A percentile compares a stretch with the other conserved stretches of the same genome.
These are phyloP conservation scores for Cutaneotrichosporon arboriforme DNA, from an alignment of 1,284 basidiomycete genomes.

Conservation along the genomic window DNA sequence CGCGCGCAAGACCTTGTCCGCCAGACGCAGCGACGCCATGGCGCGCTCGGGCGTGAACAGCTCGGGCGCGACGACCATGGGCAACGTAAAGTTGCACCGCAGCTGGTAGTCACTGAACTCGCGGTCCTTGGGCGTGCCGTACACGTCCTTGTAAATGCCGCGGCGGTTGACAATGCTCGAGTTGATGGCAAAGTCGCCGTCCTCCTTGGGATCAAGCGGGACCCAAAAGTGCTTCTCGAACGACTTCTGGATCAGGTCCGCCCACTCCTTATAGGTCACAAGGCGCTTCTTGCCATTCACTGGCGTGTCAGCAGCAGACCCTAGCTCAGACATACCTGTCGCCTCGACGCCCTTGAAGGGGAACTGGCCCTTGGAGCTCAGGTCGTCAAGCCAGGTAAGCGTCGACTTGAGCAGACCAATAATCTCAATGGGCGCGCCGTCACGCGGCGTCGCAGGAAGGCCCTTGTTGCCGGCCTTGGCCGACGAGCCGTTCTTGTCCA, in stretches of 20 bases:
- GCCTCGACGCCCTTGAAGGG: constrained; percentile 85
- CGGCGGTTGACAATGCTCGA: constrained; percentile 73
- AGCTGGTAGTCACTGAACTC: constrained; percentile 98
- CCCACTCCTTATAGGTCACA: constrained; percentile 89
- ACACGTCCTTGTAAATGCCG: constrained; percentile 98
- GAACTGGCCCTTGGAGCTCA: constrained; percentile 66
- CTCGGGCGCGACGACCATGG: constrained; percentile 96
- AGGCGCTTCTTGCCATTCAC: constrained; percentile 66
- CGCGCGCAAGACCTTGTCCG: constrained; percentile 67
- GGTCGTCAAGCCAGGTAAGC: constrained; percentile 72
- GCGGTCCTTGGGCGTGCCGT: constrained; percentile 74
- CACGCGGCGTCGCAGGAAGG: constrained; percentile 85
- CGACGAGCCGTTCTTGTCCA: constrained; percentile 96
- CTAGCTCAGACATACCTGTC: constrained; percentile 55
- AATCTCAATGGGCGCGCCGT: constrained; percentile 94
- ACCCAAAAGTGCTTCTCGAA: constrained; percentile 92
- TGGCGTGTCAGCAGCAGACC: constrained; percentile 35
- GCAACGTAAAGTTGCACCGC: constrained; percentile 85
- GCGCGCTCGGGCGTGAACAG: constrained; percentile 79
- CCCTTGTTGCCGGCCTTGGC: constrained; percentile 89
- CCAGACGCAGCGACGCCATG: constrained; percentile 66
- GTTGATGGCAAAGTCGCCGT: constrained; percentile 67
- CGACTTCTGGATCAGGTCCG: constrained; percentile 69
- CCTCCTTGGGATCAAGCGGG: constrained; percentile 69
- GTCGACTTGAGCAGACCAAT: constrained; percentile 90